phyloP scores from a whole-genome alignment of 345 rosid genomes.

The Moricandia moricandioides region DNA sequence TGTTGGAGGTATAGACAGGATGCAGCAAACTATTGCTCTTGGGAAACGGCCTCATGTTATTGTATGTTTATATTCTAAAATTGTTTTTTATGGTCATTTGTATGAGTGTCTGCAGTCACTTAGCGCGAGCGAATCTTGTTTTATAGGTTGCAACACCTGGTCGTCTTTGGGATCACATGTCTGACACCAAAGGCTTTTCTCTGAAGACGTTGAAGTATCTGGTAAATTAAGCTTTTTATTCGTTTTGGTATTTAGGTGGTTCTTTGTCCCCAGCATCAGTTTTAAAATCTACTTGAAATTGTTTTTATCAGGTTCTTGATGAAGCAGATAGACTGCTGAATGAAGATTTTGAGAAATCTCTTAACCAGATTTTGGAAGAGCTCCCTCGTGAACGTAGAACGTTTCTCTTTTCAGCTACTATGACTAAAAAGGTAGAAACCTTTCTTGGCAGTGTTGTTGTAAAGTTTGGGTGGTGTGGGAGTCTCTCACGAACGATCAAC shows the following conservation, averaged over 20 bases:
- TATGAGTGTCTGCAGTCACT: neutral
- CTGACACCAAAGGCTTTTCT: conserved; percentile 87
- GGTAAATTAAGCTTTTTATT: conserved; percentile 43
- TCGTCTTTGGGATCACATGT: conserved; percentile 83
- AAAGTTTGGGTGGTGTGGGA: neutral
- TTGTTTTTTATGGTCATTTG: neutral
- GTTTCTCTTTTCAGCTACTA: conserved; percentile 93
- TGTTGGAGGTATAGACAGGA: conserved; percentile 91
- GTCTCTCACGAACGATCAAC: conserved; percentile 10
- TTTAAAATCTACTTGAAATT: neutral
- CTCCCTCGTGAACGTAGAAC: conserved; percentile 72
- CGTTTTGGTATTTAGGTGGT: neutral
- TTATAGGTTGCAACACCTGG: conserved; percentile 92
- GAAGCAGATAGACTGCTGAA: conserved; percentile 93
- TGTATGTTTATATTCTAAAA: conserved; percentile 35
- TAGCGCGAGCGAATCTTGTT: neutral
- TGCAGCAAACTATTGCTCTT: conserved; percentile 74
- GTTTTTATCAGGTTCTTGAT: conserved; percentile 68
- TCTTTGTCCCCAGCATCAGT: neutral
- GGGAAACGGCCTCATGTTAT: conserved; percentile 84
- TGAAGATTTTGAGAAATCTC: conserved; percentile 92
- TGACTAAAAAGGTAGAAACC: conserved; percentile 79
- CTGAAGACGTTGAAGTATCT: conserved; percentile 71
- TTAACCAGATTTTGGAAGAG: conserved; percentile 69
- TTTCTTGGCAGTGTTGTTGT: neutral